Evolutionary conservation across 73 alveolate genomes (phyloP).

Genomic region (Urostyla sp.): DNA sequence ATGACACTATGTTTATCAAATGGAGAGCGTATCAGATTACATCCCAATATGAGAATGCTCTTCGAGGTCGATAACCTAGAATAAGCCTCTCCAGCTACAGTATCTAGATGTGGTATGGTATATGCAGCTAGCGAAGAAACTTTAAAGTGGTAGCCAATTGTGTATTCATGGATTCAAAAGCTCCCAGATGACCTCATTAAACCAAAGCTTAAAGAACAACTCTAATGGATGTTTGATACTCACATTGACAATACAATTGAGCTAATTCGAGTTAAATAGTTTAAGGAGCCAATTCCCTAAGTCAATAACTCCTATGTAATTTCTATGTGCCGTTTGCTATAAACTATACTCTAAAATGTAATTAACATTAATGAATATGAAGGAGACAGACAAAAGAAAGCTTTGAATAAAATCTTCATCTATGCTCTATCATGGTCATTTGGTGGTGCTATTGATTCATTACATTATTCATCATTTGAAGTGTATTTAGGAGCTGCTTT

Average conservation of each 20-base stretch:
- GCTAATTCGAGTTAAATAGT: constrained; percentile 71
- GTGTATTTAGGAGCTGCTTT: constrained; percentile 71
- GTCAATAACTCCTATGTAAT: constrained; percentile 75
- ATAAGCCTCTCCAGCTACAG: constrained; percentile 98
- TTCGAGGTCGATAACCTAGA: constrained; percentile 94
- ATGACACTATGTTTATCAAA: constrained; percentile 96
- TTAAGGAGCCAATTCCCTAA: constrained; percentile 89
- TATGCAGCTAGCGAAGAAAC: constrained; percentile 86
- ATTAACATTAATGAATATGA: constrained; percentile 67
- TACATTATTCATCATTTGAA: constrained; percentile 72
- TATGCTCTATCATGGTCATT: constrained; percentile 80
- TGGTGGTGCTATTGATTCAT: constrained; percentile 71
- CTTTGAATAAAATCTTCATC: constrained; percentile 70
- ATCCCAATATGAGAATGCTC: constrained; percentile 94
- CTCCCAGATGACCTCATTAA: constrained; percentile 71
- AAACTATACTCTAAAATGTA: constrained; percentile 67
- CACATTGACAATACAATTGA: constrained; percentile 84
- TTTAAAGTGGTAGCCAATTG: constrained; percentile 80
- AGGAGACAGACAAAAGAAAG: constrained; percentile 73
- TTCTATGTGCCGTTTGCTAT: constrained; percentile 78
- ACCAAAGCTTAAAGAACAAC: constrained; percentile 41
- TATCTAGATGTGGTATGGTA: constrained; percentile 97
- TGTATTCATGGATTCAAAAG: constrained; percentile 73
- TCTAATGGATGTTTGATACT: constrained; percentile 72
- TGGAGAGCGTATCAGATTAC: constrained; percentile 94